These are phyloP conservation scores for Cryptomeria japonica DNA, from an alignment of 75 land plant species.

Conservation along the genomic window DNA sequence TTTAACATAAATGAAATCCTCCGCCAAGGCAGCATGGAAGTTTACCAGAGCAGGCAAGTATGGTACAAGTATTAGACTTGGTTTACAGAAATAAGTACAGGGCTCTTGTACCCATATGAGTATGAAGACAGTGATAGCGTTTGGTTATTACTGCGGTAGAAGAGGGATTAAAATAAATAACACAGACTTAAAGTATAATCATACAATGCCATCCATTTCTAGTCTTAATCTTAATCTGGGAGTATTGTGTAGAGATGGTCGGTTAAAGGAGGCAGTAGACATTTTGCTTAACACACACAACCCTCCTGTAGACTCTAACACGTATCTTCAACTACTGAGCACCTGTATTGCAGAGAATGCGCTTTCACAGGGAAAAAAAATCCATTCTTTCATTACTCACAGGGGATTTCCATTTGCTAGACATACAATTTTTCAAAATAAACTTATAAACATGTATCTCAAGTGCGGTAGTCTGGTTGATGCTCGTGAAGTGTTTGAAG, in stretches of 20 bases:
- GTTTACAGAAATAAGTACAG: background rate
- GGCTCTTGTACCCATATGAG: background rate
- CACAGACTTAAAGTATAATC: background rate
- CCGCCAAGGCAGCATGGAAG: background rate
- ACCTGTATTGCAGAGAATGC: too few relatives aligned
- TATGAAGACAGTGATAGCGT: background rate
- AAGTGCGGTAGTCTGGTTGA: too few relatives aligned
- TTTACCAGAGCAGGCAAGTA: background rate
- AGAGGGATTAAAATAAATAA: background rate
- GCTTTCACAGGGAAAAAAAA: too few relatives aligned
- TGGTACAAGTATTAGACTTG: background rate
- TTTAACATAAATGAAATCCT: background rate
- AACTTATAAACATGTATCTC: too few relatives aligned
- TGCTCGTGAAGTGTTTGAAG: too few relatives aligned
- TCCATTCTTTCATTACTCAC: background rate
- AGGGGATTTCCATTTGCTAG: background rate
- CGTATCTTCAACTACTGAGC: too few relatives aligned
- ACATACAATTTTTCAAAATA: background rate
- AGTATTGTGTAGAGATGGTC: too few relatives aligned
- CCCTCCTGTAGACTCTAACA: too few relatives aligned
- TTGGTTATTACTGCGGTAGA: background rate
- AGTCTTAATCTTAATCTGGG: too few relatives aligned
- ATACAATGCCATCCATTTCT: too few relatives aligned
- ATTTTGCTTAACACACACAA: too few relatives aligned
- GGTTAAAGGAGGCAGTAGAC: too few relatives aligned